Evolutionary conservation across 169 alveolate genomes (phyloP).

Genomic region (Sarcocystis neurona): DNA sequence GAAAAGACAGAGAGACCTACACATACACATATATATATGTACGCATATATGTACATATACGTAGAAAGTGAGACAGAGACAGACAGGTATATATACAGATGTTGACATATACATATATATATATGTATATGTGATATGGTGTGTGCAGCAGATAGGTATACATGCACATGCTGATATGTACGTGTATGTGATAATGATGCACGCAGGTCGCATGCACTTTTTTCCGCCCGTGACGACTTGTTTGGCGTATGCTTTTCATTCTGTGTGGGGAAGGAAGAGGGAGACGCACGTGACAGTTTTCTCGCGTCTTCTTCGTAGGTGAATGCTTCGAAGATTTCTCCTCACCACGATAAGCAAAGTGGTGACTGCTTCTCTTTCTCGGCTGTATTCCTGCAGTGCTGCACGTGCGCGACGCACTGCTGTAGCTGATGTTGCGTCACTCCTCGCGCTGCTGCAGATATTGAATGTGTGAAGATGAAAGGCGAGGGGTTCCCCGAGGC

Average conservation of each 20-base stretch:
- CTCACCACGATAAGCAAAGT: no score
- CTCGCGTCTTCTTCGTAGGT: no score
- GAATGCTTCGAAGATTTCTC: no score
- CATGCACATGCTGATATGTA: background rate
- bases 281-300: no score
- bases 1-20: background rate
- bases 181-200: background rate
- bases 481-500: constrained; percentile 96
- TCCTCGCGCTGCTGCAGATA: constrained; percentile 69
- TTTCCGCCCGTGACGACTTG: background rate
- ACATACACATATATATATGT: background rate
- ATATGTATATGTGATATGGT: background rate
- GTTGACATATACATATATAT: background rate
- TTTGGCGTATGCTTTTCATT: no score
- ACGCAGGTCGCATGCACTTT: background rate
- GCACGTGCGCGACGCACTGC: no score
- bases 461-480: constrained; percentile 86
- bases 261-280: background rate
- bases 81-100: constrained; percentile 68
- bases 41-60: background rate
- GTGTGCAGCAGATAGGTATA: background rate
- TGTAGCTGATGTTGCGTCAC: no score
- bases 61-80: background rate
- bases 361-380: no score
- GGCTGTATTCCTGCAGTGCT: no score